Conservation (phyloP, 2,329 filamentous ascomycete species). For the Colletotrichum destructivum region DNA sequence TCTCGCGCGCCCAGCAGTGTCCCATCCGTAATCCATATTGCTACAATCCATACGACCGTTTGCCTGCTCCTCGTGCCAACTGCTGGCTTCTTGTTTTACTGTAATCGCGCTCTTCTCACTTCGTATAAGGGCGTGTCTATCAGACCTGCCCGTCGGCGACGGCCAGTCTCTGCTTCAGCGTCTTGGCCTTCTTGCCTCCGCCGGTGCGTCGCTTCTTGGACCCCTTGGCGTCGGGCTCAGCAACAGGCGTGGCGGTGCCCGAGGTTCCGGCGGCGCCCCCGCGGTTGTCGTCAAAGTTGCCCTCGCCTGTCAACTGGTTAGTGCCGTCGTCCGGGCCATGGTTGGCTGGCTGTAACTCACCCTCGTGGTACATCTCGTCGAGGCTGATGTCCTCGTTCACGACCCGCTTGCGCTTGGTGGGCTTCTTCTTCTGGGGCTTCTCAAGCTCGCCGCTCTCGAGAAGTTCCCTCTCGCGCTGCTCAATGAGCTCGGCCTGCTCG, state of each 20-base stretch:
- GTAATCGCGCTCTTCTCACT: neutral
- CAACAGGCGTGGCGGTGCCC: conserved; percentile 86
- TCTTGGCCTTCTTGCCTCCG: conserved; percentile 75
- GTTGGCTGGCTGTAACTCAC: conserved; percentile 68
- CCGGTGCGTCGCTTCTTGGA: conserved; percentile 67
- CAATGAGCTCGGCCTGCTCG: conserved; percentile 94
- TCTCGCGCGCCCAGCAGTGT: conserved; percentile 26
- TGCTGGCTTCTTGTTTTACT: neutral
- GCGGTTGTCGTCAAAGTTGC: conserved; percentile 93
- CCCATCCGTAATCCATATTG: conserved; percentile 31
- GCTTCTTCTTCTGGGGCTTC: conserved; percentile 70
- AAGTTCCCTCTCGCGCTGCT: conserved; percentile 91
- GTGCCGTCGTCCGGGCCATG: conserved; percentile 9
- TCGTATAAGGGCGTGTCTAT: neutral
- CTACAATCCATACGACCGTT: conserved; percentile 34
- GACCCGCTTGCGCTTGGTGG: conserved; percentile 69
- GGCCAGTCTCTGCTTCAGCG: conserved; percentile 77
- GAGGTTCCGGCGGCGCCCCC: conserved; percentile 59
- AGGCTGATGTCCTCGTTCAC: conserved; percentile 73
- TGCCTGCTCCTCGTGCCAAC: conserved; percentile 1
- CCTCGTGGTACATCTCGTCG: conserved; percentile 99
- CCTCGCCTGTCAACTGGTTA: conserved; percentile 79
- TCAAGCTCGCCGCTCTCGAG: conserved; percentile 79
- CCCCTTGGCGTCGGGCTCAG: conserved; percentile 62
- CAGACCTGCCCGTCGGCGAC: conserved; percentile 74